These are phyloP conservation scores for Asterophora lycoperdoides DNA, from an alignment of 768 basidiomycete species.

Conservation along the genomic window DNA sequence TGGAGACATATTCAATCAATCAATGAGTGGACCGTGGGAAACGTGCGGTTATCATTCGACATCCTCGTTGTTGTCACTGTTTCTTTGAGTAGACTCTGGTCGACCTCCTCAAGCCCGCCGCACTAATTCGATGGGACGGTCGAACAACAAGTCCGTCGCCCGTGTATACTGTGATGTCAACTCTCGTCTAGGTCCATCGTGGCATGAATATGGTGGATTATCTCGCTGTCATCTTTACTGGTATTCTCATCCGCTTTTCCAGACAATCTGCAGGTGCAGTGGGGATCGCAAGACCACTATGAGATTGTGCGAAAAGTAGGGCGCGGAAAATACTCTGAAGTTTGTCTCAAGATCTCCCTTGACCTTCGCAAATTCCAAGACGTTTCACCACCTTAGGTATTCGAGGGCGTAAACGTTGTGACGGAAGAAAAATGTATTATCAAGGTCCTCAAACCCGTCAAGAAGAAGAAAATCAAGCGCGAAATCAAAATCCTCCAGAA, in stretches of 20 bases:
- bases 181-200: conserved; percentile 78
- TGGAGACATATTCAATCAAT: conserved; percentile 8
- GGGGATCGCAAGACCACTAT: conserved; percentile 96
- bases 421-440: conserved; percentile 95
- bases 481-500: conserved; percentile 99
- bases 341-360: conserved; percentile 27
- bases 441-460: conserved; percentile 97
- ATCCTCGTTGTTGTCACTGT: conserved; percentile 7
- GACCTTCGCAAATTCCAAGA: conserved; percentile 10
- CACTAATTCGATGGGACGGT: conserved; percentile 56
- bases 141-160: conserved; percentile 72
- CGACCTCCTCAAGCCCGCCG: conserved; percentile 4
- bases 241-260: conserved; percentile 20
- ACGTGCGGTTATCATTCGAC: conserved; percentile 18
- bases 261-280: conserved; percentile 97
- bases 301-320: conserved; percentile 97
- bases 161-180: conserved; percentile 90
- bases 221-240: conserved; percentile 13
- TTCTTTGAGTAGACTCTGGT: conserved; percentile 8
- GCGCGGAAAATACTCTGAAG: conserved; percentile 93
- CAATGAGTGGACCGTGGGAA: conserved; percentile 27
- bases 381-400: conserved; percentile 52
- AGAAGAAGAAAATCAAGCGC: conserved; percentile 99
- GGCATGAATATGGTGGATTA: conserved; percentile 88
- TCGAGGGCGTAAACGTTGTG: conserved; percentile 89